A percentile compares a stretch with the other conserved stretches of the same genome.
These are phyloP conservation scores for Cordyceps fumosorosea DNA, from an alignment of 2,329 filamentous ascomycete species.

Conservation along the genomic window DNA sequence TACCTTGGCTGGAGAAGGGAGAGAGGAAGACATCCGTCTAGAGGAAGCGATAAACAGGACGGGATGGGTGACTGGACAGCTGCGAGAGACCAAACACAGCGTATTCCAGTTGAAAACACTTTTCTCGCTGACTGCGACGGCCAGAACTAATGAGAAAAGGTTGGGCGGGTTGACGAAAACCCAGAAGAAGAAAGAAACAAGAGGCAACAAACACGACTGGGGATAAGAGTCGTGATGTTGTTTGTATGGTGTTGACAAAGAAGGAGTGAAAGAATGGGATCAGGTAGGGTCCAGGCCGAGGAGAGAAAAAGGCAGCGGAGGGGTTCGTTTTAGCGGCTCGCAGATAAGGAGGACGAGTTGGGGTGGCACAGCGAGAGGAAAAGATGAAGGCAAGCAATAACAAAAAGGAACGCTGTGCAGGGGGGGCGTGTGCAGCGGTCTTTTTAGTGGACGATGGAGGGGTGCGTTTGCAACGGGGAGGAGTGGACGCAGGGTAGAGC, in stretches of 20 bases:
- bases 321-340: conserved; percentile 11
- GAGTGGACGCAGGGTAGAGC: background rate
- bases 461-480: background rate
- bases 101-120: conserved; percentile 2
- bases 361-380: background rate
- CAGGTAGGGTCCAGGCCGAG: conserved; percentile 10
- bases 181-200: background rate
- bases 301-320: conserved; percentile 7
- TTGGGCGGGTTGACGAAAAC: background rate
- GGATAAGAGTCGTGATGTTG: conserved; percentile 9
- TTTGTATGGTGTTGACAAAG: conserved; percentile 10
- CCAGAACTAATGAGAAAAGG: conserved; percentile 12
- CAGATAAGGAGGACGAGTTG: conserved; percentile 6
- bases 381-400: conserved; percentile 3
- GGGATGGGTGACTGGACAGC: background rate
- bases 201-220: conserved; percentile 7
- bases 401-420: background rate
- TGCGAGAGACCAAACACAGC: background rate
- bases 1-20: conserved; percentile 12
- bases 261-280: background rate
- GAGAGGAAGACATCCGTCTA: conserved; percentile 9
- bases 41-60: background rate
- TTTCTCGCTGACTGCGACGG: conserved; percentile 9
- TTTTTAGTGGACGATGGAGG: background rate
- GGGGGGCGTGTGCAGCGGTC: conserved; percentile 4